Conservation (phyloP, 208 protist genomes). For the Trichomonas vaginalis region DNA sequence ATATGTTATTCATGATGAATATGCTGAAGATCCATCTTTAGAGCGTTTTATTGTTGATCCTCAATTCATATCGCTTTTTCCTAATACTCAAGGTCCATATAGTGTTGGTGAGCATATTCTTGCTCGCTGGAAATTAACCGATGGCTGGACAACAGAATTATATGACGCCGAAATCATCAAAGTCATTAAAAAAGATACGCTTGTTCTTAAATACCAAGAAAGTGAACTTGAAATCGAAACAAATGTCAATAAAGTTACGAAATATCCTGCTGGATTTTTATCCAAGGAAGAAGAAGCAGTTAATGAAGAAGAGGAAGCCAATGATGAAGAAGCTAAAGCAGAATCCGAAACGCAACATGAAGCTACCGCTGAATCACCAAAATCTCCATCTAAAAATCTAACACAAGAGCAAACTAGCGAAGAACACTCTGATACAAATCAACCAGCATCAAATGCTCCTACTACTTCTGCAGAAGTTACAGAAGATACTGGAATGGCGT, state of each 20-base stretch:
- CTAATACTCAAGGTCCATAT: not conserved
- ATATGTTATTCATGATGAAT: not conserved
- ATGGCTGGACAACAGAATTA: not conserved
- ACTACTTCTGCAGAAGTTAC: not conserved
- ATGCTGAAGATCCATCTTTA: not conserved
- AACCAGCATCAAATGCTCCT: not conserved
- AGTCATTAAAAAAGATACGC: not conserved
- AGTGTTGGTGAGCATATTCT: not conserved
- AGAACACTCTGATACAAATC: not conserved
- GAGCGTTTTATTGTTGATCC: not conserved
- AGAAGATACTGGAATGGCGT: not conserved
- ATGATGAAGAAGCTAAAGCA: not conserved
- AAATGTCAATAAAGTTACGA: not conserved
- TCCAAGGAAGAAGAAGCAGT: not conserved
- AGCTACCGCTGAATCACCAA: not conserved
- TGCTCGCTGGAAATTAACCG: not conserved
- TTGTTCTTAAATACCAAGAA: not conserved
- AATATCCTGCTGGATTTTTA: not conserved
- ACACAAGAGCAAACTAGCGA: not conserved
- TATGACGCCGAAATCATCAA: not conserved
- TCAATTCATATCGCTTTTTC: not conserved
- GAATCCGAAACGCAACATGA: not conserved
- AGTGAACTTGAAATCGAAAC: not conserved
- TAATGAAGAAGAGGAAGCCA: not conserved
- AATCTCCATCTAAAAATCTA: not conserved